Percentiles rank a stretch among this genome's conserved stretches.
These are phyloP conservation scores for Cardiospermum halicacabum DNA, from an alignment of 345 rosid species.

Conservation along the genomic window DNA sequence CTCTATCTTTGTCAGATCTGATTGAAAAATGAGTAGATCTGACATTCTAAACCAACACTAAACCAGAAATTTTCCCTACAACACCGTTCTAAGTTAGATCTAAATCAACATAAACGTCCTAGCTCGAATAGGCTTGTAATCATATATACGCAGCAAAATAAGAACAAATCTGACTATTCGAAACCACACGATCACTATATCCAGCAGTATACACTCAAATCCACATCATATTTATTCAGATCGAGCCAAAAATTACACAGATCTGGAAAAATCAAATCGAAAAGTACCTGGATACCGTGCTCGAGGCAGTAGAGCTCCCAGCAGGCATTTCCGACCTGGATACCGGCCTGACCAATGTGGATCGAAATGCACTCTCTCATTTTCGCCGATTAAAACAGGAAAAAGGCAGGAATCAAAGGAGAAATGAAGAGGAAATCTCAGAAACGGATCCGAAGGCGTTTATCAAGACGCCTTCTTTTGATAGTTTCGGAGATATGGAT, in stretches of 20 bases:
- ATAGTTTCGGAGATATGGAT: background rate
- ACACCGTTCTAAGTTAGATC: background rate
- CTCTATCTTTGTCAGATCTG: background rate
- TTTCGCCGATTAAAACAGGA: background rate
- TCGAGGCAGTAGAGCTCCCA: slow-evolving; percentile 72
- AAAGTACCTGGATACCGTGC: slow-evolving; percentile 63
- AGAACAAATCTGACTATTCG: background rate
- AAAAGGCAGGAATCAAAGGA: background rate
- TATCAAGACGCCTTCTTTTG: slow-evolving; percentile 56
- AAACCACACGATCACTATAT: background rate
- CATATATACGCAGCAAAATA: background rate
- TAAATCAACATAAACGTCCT: no score
- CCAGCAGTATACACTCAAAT: background rate
- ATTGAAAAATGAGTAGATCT: background rate
- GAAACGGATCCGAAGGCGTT: slow-evolving; percentile 30
- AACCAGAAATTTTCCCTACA: no score
- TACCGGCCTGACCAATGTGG: slow-evolving; percentile 82
- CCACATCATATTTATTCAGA: background rate
- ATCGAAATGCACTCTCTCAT: slow-evolving; percentile 78
- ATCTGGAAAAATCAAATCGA: background rate
- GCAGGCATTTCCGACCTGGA: slow-evolving; percentile 78
- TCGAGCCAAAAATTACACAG: background rate
- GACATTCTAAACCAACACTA: no score
- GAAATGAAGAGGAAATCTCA: no score
- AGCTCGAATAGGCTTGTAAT: background rate